phyloP scores from a whole-genome alignment of 2,329 filamentous ascomycete genomes.

The Immersiporthe knoxdaviesiana region DNA sequence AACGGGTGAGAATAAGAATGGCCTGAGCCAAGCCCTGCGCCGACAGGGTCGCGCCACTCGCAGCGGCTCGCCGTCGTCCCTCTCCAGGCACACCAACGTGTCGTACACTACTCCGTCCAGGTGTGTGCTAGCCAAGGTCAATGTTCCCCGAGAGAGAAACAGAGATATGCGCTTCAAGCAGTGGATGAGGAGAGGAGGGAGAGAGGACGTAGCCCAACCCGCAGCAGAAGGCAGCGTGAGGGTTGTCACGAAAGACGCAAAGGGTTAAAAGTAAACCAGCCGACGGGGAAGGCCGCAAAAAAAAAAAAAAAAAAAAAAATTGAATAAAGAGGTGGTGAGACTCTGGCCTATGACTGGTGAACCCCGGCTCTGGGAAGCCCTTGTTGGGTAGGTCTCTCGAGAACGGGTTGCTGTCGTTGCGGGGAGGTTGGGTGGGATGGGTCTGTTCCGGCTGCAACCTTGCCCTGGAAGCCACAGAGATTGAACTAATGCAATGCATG shows the following conservation, averaged over 20 bases:
- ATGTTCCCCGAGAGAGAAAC: neutral
- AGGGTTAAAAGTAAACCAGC: neutral
- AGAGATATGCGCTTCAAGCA: neutral
- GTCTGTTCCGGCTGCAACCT: neutral
- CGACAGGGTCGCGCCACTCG: neutral
- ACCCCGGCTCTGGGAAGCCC: neutral
- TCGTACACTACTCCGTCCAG: constrained; percentile 8
- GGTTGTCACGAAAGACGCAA: neutral
- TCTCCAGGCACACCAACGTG: neutral
- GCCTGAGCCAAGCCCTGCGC: constrained; percentile 17
- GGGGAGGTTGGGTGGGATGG: neutral
- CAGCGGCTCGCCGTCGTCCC: constrained; percentile 5
- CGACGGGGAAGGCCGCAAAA: neutral
- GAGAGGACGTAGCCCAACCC: neutral
- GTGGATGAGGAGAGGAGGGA: neutral
- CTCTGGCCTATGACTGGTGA: constrained; percentile 1
- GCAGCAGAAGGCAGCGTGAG: neutral
- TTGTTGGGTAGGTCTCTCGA: neutral
- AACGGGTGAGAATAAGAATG: constrained; percentile 5
- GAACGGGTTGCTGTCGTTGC: neutral
- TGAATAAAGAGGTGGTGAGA: constrained; percentile 5
- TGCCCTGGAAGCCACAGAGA: neutral
- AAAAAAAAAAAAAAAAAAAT: no score
- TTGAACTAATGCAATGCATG: neutral
- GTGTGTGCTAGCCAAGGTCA: neutral